Percentiles rank a stretch among this genome's conserved stretches.
Evolutionary conservation across 495 filamentous ascomycete genomes (phyloP).

Genomic region (Stereocaulon alpinum): DNA sequence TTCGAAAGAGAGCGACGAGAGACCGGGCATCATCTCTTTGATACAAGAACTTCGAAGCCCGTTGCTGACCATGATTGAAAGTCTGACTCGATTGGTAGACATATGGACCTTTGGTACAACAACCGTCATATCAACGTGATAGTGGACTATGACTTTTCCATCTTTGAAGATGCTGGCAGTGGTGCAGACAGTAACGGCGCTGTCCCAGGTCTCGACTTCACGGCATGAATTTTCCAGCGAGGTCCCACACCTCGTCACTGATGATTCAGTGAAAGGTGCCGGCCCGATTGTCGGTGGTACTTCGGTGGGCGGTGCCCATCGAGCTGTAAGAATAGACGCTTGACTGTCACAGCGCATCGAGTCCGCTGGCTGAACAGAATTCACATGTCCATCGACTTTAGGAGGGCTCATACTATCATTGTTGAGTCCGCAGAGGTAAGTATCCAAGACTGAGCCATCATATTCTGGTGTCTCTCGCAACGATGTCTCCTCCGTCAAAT

Average conservation of each 20-base stretch:
- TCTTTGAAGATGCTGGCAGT: not conserved
- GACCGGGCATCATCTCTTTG: conserved; percentile 1
- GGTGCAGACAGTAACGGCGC: conserved; percentile 6
- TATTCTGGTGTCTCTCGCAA: not conserved
- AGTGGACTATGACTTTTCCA: not conserved
- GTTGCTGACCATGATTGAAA: conserved; percentile 12
- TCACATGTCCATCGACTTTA: too few species aligned
- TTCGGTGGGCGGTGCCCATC: too few species aligned
- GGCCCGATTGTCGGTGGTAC: too few species aligned
- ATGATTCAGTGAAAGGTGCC: not conserved
- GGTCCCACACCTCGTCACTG: not conserved
- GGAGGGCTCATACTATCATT: too few species aligned
- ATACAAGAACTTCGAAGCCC: not conserved
- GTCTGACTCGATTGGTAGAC: not conserved
- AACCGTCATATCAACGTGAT: conserved; percentile 13
- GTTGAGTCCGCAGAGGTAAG: not conserved
- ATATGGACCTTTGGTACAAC: not conserved
- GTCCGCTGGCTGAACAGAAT: too few species aligned
- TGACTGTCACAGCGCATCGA: too few species aligned
- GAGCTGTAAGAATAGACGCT: too few species aligned
- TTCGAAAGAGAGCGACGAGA: conserved; percentile 6
- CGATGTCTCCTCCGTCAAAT: not conserved
- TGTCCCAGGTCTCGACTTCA: conserved; percentile 2
- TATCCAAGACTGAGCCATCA: not conserved
- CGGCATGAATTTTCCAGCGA: not conserved